Evolutionary conservation across 169 alveolate genomes (phyloP).

Genomic region (Eimeria acervulina): DNA sequence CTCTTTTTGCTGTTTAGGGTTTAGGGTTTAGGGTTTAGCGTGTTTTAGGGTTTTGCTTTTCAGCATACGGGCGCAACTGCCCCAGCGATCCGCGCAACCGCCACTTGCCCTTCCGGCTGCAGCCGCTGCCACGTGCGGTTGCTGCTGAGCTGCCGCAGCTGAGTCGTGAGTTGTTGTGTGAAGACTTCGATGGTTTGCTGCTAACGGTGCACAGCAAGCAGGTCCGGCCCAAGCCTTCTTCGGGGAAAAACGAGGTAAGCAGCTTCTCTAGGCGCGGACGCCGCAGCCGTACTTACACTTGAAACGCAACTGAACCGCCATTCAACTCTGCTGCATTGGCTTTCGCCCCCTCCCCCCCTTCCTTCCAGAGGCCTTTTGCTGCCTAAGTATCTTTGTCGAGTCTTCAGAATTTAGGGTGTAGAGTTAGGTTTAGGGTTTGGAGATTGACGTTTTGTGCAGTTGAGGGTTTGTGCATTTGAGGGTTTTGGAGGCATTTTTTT

Average conservation of each 20-base stretch:
- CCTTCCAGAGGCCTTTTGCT: not conserved
- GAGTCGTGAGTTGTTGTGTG: not conserved
- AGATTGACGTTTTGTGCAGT: too few relatives aligned
- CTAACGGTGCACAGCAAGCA: conserved; percentile 50
- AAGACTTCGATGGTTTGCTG: conserved; percentile 42
- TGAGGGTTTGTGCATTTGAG: not conserved
- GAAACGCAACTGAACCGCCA: not conserved
- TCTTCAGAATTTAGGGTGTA: too few relatives aligned
- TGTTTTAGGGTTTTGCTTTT: not conserved
- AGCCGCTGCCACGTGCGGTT: conserved; percentile 64
- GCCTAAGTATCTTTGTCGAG: not conserved
- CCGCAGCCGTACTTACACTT: not conserved
- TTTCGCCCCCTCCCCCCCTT: too few relatives aligned
- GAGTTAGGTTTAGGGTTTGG: not conserved
- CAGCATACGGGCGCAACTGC: conserved; percentile 11
- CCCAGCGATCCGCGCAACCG: conserved; percentile 39
- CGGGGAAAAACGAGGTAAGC: not conserved
- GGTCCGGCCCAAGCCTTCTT: conserved; percentile 6
- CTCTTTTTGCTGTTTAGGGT: not conserved
- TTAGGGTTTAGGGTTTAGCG: conserved; percentile 27
- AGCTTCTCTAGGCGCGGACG: not conserved
- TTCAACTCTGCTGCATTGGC: not conserved
- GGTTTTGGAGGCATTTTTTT: not conserved
- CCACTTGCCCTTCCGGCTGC: conserved; percentile 54
- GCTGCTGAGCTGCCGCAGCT: conserved; percentile 59